Base-by-base conservation (phyloP, 441 rosid species). In the Jatropha podagrica region DNA sequence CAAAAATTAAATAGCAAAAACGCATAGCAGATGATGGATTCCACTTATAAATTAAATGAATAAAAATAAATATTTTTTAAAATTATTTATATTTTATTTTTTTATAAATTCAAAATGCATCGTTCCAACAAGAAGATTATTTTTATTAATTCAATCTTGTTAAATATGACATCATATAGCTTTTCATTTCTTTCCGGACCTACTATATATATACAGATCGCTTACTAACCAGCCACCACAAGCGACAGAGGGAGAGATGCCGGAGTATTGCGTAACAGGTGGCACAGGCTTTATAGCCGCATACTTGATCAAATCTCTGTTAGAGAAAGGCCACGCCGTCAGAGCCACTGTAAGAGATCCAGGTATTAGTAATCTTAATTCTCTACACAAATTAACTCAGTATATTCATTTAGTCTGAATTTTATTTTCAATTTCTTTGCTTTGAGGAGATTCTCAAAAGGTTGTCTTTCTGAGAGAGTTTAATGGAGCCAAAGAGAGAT, bases 201-300 rank as follows among this genome's bases (percentile, higher is more conserved):
- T 1, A 0, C 32, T 32, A 2, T 2, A 32, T 32, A 32, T 32
- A 32, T 0, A 32, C 2, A 32, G 0, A 32, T 1, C 32, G 32
- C 32, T 32, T 32, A 32, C 1, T 32, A 20, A 38, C 42, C 41
- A 27, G 18, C 5, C 27, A 7, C 38, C 9, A 66, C 27, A 12
- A 52, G 10, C 1, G 11, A 64, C 23, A 46, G 49, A 75, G 10
- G 32, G 44, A 81, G 18, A 82, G 78, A 91, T 91, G 97, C 85
- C 84, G 7, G 89, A 87, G 77, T 92, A 90, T 65, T 87, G 96
- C 75, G 97, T 94, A 26, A 92, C 98, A 0, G 97, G 95, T 44
- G 97, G 97, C 41, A 89, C 93, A 0, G 92, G 98, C 42, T 92
- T 91, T 84, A 90, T 94, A 32, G 97, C 90, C 1, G 83, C 94